Conservation (phyloP, 225 moss, liverwort and hornwort species). For the Polytrichum commune region DNA sequence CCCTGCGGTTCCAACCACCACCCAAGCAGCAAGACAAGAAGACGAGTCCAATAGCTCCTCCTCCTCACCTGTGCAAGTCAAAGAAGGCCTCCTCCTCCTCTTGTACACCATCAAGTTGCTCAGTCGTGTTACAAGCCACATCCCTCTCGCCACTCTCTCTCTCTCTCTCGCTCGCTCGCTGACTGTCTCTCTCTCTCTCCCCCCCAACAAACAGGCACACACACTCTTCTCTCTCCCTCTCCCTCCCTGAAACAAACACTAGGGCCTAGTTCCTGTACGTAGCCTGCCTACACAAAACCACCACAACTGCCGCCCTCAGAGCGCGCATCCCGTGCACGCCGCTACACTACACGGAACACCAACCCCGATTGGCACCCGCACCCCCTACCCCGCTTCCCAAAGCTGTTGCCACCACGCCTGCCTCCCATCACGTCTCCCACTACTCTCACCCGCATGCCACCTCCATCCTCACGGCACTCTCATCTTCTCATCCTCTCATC, state of each 20-base stretch:
- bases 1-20: slow-evolving; percentile 11
- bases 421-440: slow-evolving; percentile 7
- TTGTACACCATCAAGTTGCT: slow-evolving; percentile 67
- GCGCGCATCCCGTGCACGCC: no score
- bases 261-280: not conserved
- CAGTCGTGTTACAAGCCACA: slow-evolving; percentile 46
- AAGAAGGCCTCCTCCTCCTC: slow-evolving; percentile 66
- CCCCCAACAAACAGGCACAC: not conserved
- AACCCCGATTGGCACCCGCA: slow-evolving; percentile 2
- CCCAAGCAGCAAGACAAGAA: not conserved
- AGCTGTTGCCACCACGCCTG: slow-evolving; percentile 7
- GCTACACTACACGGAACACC: not conserved
- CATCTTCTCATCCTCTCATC: slow-evolving; percentile 5
- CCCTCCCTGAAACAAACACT: not conserved
- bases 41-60: not conserved
- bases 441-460: slow-evolving; percentile 10
- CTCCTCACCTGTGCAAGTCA: slow-evolving; percentile 51
- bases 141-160: slow-evolving; percentile 18
- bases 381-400: slow-evolving; percentile 30
- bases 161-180: slow-evolving; percentile 1
- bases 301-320: no score
- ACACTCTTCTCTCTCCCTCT: not conserved
- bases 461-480: slow-evolving; percentile 21
- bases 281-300: not conserved
- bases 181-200: slow-evolving; percentile 1